phyloP scores from a whole-genome alignment of 129 eudicot genomes.

The Flaveria bidentis region DNA sequence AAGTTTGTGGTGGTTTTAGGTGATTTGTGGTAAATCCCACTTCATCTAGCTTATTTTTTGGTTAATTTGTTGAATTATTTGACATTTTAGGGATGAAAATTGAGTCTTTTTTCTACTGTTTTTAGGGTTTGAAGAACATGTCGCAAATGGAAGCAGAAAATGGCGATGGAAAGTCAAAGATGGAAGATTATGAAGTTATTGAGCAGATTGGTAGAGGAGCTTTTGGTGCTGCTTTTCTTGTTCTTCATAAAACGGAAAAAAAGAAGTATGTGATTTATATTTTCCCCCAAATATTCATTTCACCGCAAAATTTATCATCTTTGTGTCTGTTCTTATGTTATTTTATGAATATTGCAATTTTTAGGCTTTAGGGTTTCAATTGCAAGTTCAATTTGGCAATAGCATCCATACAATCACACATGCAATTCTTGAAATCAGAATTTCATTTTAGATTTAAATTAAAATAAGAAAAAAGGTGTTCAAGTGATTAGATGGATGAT shows the following conservation, averaged over 20 bases:
- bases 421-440: constrained; percentile 3
- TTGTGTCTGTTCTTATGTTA: constrained; percentile 21
- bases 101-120: background rate
- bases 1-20: constrained; percentile 26
- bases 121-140: constrained; percentile 30
- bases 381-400: constrained; percentile 7
- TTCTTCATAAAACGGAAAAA: constrained; percentile 79
- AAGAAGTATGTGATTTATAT: constrained; percentile 53
- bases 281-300: background rate
- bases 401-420: background rate
- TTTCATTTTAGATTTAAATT: background rate
- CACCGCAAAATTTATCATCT: background rate
- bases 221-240: constrained; percentile 92
- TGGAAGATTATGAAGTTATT: constrained; percentile 87
- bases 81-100: constrained; percentile 13
- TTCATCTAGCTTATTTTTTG: constrained; percentile 25
- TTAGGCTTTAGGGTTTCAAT: constrained; percentile 27
- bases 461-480: background rate
- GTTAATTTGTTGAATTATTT: constrained; percentile 23
- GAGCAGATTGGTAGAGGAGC: constrained; percentile 99
- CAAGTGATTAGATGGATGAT: background rate
- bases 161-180: constrained; percentile 61
- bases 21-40: constrained; percentile 36
- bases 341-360: background rate
- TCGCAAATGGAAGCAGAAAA: constrained; percentile 56